Percentiles rank a stretch among this genome's conserved stretches.
phyloP scores from a whole-genome alignment of 345 rosid species.

The Arabis hirsuta region DNA sequence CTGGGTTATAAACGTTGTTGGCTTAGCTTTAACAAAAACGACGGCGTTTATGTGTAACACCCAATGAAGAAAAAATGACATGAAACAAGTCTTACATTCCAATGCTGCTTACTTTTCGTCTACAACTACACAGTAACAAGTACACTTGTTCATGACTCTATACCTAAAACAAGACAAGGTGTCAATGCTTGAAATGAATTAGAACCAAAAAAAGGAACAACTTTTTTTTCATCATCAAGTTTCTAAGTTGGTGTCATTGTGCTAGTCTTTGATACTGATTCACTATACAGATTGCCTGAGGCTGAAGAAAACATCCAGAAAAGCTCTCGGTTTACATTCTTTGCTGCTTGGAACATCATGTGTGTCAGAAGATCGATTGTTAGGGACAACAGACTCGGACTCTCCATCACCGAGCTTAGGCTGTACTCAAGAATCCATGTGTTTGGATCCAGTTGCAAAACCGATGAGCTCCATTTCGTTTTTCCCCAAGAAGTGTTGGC shows the following conservation, averaged over 20 bases:
- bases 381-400: constrained; percentile 52
- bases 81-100: not conserved
- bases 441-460: constrained; percentile 70
- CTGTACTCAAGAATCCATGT: constrained; percentile 83
- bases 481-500: constrained; percentile 63
- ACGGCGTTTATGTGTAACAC: not conserved
- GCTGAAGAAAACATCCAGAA: constrained; percentile 34
- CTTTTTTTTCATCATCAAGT: not conserved
- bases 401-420: constrained; percentile 53
- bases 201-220: not conserved
- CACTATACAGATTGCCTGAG: constrained; percentile 30
- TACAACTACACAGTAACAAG: constrained; percentile 9
- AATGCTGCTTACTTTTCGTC: not conserved
- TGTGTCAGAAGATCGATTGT: constrained; percentile 52
- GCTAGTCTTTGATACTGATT: constrained; percentile 23
- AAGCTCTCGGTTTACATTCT: constrained; percentile 32
- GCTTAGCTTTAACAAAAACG: not conserved
- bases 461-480: constrained; percentile 59
- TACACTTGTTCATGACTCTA: constrained; percentile 23
- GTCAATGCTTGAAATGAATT: constrained; percentile 23
- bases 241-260: constrained; percentile 45
- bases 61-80: not conserved
- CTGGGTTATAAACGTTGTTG: not conserved
- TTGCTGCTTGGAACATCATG: constrained; percentile 40
- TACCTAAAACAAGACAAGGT: constrained; percentile 25